phyloP scores from a whole-genome alignment of 1,284 basidiomycete species.

The Mrakiaceae sp. region DNA sequence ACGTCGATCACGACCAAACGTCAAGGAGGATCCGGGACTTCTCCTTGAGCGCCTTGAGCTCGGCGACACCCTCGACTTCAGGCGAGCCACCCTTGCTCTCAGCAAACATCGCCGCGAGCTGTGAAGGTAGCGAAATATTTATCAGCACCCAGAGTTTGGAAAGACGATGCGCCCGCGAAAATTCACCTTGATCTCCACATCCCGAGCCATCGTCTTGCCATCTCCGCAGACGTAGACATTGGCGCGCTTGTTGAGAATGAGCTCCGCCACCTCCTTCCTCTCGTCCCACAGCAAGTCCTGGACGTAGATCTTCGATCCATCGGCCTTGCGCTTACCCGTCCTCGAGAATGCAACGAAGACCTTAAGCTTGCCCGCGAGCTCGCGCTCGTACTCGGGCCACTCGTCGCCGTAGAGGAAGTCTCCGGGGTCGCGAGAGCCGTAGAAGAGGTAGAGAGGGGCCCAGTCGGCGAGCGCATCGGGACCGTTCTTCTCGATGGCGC shows the following conservation, averaged over 20 bases:
- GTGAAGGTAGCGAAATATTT: no score
- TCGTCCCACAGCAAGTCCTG: slow-evolving; percentile 90
- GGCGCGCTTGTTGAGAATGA: slow-evolving; percentile 84
- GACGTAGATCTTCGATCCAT: slow-evolving; percentile 92
- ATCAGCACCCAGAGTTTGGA: no score
- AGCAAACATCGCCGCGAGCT: slow-evolving; percentile 68
- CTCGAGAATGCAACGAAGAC: slow-evolving; percentile 84
- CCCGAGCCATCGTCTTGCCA: slow-evolving; percentile 89
- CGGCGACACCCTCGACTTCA: slow-evolving; percentile 75
- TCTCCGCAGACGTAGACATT: slow-evolving; percentile 95
- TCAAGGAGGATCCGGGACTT: slow-evolving; percentile 67
- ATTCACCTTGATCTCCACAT: slow-evolving; percentile 63
- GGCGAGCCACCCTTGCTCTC: slow-evolving; percentile 81
- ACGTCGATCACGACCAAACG: slow-evolving; percentile 45
- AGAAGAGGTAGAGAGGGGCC: slow-evolving; percentile 90
- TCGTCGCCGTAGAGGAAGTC: slow-evolving; percentile 93
- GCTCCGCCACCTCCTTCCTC: slow-evolving; percentile 65
- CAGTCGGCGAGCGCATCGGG: slow-evolving; percentile 84
- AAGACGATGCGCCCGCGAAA: slow-evolving; percentile 21
- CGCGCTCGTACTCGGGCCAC: slow-evolving; percentile 76
- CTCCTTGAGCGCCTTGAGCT: slow-evolving; percentile 89
- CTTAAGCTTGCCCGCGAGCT: slow-evolving; percentile 81
- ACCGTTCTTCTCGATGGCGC: slow-evolving; percentile 86
- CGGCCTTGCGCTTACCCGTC: slow-evolving; percentile 62
- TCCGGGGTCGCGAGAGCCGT: slow-evolving; percentile 76